Conservation (phyloP, 2,329 filamentous ascomycete species). For the Zymoseptoria ardabiliae region DNA sequence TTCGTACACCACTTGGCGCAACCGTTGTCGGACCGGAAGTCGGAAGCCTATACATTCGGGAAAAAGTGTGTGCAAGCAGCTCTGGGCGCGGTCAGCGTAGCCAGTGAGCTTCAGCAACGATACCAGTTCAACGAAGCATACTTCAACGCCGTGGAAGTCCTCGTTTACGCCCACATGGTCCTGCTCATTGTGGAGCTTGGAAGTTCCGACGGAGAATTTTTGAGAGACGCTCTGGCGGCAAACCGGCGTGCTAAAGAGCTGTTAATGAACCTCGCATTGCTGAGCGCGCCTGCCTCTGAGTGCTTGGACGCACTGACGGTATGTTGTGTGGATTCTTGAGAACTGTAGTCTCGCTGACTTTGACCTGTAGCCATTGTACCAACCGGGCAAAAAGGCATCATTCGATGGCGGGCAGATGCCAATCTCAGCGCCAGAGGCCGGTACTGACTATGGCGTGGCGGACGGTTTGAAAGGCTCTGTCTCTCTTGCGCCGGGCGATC, state of each 20-base stretch:
- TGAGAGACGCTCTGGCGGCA: slow-evolving; percentile 7
- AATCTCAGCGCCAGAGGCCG: background rate
- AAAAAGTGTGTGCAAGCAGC: slow-evolving; percentile 9
- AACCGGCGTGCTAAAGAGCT: slow-evolving; percentile 10
- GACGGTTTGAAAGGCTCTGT: background rate
- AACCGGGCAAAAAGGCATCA: background rate
- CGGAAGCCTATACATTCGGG: slow-evolving; percentile 4
- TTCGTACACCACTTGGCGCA: slow-evolving; percentile 13
- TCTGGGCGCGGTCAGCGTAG: slow-evolving; percentile 10
- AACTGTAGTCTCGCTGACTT: background rate
- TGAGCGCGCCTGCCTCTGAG: slow-evolving; percentile 8
- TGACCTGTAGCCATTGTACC: background rate
- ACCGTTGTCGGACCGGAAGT: background rate
- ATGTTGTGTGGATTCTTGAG: background rate
- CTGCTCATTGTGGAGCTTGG: slow-evolving; percentile 11
- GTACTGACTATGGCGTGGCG: background rate
- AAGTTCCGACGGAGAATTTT: slow-evolving; percentile 2
- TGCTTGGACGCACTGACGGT: slow-evolving; percentile 13
- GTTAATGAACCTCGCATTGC: slow-evolving; percentile 8
- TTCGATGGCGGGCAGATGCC: background rate
- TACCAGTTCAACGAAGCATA: slow-evolving; percentile 13
- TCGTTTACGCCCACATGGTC: slow-evolving; percentile 11
- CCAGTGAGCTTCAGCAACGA: slow-evolving; percentile 12
- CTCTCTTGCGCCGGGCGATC: background rate
- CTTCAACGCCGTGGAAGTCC: slow-evolving; percentile 10